These are phyloP conservation scores for Erigeron philadelphicus DNA, from an alignment of 140 eudicot genomes.

Conservation along the genomic window DNA sequence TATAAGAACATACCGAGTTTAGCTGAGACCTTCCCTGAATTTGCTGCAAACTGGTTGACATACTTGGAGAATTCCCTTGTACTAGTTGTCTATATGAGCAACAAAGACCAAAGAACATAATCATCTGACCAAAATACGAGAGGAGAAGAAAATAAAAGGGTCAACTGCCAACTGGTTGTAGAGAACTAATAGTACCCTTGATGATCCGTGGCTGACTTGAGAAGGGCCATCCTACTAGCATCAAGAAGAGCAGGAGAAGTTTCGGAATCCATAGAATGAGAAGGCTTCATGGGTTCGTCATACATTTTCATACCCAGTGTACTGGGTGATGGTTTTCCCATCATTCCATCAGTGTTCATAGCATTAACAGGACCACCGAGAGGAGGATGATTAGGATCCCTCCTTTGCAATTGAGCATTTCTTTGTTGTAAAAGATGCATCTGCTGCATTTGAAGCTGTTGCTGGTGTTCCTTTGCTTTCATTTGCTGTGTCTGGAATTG, in stretches of 20 bases:
- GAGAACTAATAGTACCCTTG: slow-evolving; percentile 62
- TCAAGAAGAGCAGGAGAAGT: slow-evolving; percentile 71
- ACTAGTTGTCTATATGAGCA: slow-evolving; percentile 72
- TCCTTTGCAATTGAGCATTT: slow-evolving; percentile 83
- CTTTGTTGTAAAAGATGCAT: slow-evolving; percentile 87
- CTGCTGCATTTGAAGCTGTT: slow-evolving; percentile 96
- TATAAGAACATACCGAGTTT: slow-evolving; percentile 41
- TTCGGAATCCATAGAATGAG: slow-evolving; percentile 78
- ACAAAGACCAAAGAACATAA: slow-evolving; percentile 26
- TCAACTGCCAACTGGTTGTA: background rate
- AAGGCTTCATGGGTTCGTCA: slow-evolving; percentile 72
- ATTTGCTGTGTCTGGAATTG: slow-evolving; percentile 71
- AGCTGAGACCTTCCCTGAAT: slow-evolving; percentile 81
- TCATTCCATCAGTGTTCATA: slow-evolving; percentile 64
- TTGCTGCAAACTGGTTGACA: slow-evolving; percentile 84
- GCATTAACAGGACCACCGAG: slow-evolving; percentile 61
- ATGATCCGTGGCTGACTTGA: slow-evolving; percentile 73
- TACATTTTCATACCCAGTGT: slow-evolving; percentile 73
- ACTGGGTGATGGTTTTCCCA: slow-evolving; percentile 81
- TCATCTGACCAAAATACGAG: slow-evolving; percentile 13
- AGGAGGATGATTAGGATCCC: slow-evolving; percentile 89
- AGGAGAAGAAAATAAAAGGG: background rate
- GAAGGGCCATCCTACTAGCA: slow-evolving; percentile 84
- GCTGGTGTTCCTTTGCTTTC: slow-evolving; percentile 93
- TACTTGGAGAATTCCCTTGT: slow-evolving; percentile 73